Evolutionary conservation across 2,329 filamentous ascomycete species (phyloP), one percentile per base, ranked within the genome.

Genomic region (Phoma sp.): DNA sequence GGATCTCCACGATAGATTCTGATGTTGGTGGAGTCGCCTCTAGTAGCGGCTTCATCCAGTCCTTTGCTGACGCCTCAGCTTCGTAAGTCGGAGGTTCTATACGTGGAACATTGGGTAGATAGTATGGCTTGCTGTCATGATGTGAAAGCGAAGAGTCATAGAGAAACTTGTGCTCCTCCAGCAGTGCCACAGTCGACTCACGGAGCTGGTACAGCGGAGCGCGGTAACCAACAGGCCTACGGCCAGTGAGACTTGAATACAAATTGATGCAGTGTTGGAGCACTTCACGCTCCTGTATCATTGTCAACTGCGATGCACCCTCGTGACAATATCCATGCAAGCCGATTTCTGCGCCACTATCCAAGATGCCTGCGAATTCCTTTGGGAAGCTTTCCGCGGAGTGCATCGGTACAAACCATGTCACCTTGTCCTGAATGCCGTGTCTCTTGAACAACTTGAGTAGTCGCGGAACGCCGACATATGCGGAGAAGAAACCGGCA

Each of bases 341-440:
- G 0, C 76, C 83, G 38, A 85, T 80, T 60, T 85, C 83, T 5
- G 77, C 78, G 6, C 84, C 83, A 26, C 78, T 81, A 4, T 80
- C 76, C 2, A 84, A 69, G 18, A 87, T 82, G 38, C 75, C 73
- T 43, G 74, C 69, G 2, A 81, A 80, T 49, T 84, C 76, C 2
- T 73, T 66, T 0, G 83, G 83, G 56, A 86, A 86, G 9, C 79
- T 84, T 59, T 87, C 84, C 43, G 83, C 76, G 0, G 79, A 83
- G 69, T 87, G 84, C 39, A 84, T 83, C 0, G 84, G 84, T 10
- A 86, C 79, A 62, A 84, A 86, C 84, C 83, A 86, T 3, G 83
- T 85, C 23, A 83, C 76, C 53, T 81, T 81, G 23, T 83, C 75
- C 3, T 81, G 73, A 20, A 86, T 78, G 1, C 69, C 65, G 34